phyloP scores from a whole-genome alignment of 352 stramenopile species.

The Plasmopara viticola region DNA sequence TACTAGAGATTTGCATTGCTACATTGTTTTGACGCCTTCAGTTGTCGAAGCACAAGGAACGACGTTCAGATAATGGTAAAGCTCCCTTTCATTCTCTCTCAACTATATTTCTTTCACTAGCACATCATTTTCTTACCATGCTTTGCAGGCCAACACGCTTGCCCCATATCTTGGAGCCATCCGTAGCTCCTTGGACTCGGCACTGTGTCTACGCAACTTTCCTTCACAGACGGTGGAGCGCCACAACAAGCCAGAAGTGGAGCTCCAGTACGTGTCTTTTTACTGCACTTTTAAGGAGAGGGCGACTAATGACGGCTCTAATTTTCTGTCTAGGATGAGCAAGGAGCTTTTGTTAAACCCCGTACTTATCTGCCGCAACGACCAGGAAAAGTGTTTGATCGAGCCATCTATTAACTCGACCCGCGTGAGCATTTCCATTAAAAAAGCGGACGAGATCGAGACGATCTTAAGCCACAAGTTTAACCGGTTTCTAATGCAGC shows the following conservation, averaged over 20 bases:
- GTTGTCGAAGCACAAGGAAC: no score
- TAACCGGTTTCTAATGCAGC: constrained; percentile 94
- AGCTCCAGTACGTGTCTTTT: constrained; percentile 66
- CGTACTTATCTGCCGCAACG: constrained; percentile 90
- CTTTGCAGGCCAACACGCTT: constrained; percentile 68
- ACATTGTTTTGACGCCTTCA: no score
- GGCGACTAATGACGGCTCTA: background rate
- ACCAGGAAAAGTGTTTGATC: constrained; percentile 92
- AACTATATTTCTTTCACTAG: no score
- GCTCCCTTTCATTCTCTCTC: no score
- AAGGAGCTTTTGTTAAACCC: constrained; percentile 93
- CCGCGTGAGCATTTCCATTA: constrained; percentile 93
- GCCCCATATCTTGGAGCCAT: constrained; percentile 91
- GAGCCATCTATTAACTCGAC: constrained; percentile 94
- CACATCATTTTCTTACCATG: constrained; percentile 5
- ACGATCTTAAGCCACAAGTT: constrained; percentile 94
- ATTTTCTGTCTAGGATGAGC: constrained; percentile 47
- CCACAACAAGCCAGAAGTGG: constrained; percentile 96
- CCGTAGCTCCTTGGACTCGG: constrained; percentile 87
- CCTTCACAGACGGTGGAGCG: constrained; percentile 94
- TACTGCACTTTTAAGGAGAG: background rate
- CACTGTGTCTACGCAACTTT: constrained; percentile 93
- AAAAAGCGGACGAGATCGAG: constrained; percentile 93
- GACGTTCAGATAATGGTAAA: no score
- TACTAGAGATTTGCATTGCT: no score